A percentile compares a stretch with the other conserved stretches of the same genome.
These are phyloP conservation scores for Cucurbita ficifolia DNA, from an alignment of 306 rosid species.

Conservation along the genomic window DNA sequence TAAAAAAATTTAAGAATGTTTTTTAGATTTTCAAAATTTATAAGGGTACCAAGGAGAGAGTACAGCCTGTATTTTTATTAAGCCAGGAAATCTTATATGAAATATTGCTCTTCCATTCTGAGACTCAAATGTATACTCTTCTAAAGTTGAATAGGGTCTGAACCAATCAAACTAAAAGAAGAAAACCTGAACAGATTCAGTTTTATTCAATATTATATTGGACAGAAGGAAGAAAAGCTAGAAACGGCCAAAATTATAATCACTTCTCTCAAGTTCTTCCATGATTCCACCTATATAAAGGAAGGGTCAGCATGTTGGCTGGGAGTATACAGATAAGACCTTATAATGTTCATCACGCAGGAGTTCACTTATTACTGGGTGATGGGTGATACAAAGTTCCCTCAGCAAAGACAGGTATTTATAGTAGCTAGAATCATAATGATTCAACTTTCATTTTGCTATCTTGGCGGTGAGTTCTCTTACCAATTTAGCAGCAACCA, in stretches of 20 bases:
- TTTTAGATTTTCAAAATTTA: no score
- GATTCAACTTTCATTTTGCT: constrained; percentile 21
- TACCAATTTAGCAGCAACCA: constrained; percentile 96
- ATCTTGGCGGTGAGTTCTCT: constrained; percentile 85
- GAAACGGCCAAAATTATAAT: not conserved
- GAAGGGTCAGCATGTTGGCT: not conserved
- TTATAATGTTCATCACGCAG: not conserved
- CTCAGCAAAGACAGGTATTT: no score
- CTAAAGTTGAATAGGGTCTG: not conserved
- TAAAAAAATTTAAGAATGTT: no score
- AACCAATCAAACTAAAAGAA: not conserved
- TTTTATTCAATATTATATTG: not conserved
- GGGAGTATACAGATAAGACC: not conserved
- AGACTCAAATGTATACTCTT: no score
- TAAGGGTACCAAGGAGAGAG: no score
- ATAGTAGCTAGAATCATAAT: not conserved
- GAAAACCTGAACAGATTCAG: not conserved
- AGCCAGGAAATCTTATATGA: no score
- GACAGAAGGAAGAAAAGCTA: not conserved
- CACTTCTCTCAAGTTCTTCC: not conserved
- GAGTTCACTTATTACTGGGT: not conserved
- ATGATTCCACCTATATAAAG: not conserved
- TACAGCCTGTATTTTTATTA: no score
- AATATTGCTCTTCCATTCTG: not conserved
- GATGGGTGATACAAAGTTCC: no score